A percentile compares a stretch with the other conserved stretches of the same genome.
Evolutionary conservation across 306 rosid genomes (phyloP).

Genomic region (Quercus wislizeni): DNA sequence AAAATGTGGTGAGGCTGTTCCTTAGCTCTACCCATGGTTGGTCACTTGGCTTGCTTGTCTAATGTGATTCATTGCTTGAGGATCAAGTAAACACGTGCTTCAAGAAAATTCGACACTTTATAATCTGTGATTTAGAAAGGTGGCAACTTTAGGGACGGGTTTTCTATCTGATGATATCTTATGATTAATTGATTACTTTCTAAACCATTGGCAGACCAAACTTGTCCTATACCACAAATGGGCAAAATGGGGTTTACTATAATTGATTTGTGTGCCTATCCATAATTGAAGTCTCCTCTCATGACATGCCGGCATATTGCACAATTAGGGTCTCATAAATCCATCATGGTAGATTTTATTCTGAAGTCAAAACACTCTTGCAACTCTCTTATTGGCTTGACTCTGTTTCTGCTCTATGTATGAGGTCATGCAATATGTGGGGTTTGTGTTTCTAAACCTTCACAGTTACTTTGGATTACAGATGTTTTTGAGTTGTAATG

Average conservation of each 20-base stretch:
- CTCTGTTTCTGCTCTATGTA: not conserved
- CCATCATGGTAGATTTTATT: not conserved
- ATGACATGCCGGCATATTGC: not conserved
- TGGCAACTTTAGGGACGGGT: not conserved
- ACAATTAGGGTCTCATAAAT: not conserved
- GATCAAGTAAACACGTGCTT: not conserved
- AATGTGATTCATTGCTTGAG: not conserved
- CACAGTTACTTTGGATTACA: not conserved
- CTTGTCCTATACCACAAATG: not conserved
- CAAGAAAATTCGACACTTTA: not conserved
- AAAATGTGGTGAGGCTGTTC: not conserved
- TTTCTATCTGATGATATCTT: not conserved
- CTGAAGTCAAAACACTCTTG: not conserved
- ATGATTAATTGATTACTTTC: not conserved
- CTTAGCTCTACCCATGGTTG: not conserved
- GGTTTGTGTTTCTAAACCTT: not conserved
- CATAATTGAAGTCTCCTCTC: not conserved
- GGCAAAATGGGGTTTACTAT: not conserved
- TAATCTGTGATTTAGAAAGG: not conserved
- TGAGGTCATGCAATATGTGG: not conserved
- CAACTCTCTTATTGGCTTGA: not conserved
- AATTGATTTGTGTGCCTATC: not conserved
- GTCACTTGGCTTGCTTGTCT: not conserved
- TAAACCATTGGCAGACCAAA: not conserved
- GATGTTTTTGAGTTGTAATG: not conserved